Base-by-base conservation (phyloP, 106 monocot species). In the Acanthochlamys bracteata region DNA sequence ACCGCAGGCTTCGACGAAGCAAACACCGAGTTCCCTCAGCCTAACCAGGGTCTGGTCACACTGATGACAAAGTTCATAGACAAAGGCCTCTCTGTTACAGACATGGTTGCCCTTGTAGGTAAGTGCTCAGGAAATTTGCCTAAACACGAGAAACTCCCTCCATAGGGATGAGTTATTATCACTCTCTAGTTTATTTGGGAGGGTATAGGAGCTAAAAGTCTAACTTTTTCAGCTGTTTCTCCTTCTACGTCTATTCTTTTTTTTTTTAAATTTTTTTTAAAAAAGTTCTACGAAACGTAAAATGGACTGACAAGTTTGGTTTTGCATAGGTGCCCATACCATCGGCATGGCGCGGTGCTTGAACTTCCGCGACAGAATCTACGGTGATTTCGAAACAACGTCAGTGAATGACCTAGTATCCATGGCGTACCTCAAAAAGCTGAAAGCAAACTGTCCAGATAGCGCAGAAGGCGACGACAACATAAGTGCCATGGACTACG, bases 51-150 rank as follows among this genome's bases (percentile, higher is more conserved):
- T 23, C 83, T 93, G 12, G 7, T 70, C 46, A 59, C 78, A 10
- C 89, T 89, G 53, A 73, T 86, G 23, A 53, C 83, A 65, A 81
- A 83, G 69, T 93, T 93, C 66, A 49, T 74, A 20, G 78, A 60
- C 7, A 89, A 93, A 71, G 89, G 93, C 22, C 85, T 93, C 42
- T 73, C 75, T 3, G 75, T 67, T 6, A 81, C 78, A 9, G 89
- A 93, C 74, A 65, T 93, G 80, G 93, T 93, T 0, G 89, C 93
- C 22, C 78, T 93, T 11, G 72, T 76, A 9, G 93, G 93, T 92
- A 75, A 6, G n/a, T n/a, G n/a, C n/a, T n/a, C n/a, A n/a, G n/a
- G n/a, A n/a, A n/a, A n/a, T n/a, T n/a, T n/a, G n/a, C n/a, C n/a
- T n/a, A n/a, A n/a, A n/a, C n/a, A n/a, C n/a, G n/a, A n/a, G n/a